These are phyloP conservation scores for Coemansia sp. DNA, from an alignment of 192 early-diverging fungal genomes.

Conservation along the genomic window DNA sequence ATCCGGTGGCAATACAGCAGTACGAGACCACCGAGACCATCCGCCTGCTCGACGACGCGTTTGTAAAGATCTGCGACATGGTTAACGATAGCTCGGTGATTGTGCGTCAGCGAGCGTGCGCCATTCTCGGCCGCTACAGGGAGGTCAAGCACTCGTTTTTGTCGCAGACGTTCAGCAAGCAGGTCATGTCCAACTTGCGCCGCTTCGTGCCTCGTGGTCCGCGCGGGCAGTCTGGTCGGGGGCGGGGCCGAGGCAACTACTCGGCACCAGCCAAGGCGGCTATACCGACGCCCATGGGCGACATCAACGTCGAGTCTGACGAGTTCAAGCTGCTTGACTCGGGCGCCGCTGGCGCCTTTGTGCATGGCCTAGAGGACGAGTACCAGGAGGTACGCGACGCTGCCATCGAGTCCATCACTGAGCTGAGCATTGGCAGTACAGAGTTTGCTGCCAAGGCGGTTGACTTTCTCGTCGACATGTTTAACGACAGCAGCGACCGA, in stretches of 20 bases:
- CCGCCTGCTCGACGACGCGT: constrained; percentile 72
- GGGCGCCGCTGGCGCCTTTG: constrained; percentile 90
- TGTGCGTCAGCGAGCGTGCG: constrained; percentile 76
- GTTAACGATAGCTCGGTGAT: constrained; percentile 72
- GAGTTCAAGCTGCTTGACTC: constrained; percentile 76
- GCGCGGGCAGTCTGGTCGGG: constrained; percentile 17
- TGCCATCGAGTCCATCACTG: constrained; percentile 83
- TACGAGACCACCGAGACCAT: constrained; percentile 22
- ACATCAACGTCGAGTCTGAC: constrained; percentile 69
- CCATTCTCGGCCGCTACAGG: constrained; percentile 66
- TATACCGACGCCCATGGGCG: constrained; percentile 69
- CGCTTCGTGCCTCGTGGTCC: constrained; percentile 26
- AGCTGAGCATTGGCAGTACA: constrained; percentile 70
- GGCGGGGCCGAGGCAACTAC: constrained; percentile 24
- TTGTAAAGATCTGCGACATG: constrained; percentile 82
- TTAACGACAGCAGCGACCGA: constrained; percentile 92
- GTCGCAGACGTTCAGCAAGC: constrained; percentile 77
- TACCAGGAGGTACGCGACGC: constrained; percentile 86
- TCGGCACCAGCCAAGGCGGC: constrained; percentile 15
- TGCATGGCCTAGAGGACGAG: constrained; percentile 97
- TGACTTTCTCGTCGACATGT: constrained; percentile 93
- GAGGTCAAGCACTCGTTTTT: constrained; percentile 64
- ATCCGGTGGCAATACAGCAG: constrained; percentile 46
- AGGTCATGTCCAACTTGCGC: constrained; percentile 72
- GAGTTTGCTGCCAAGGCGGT: constrained; percentile 76